Percentiles rank a stretch among this genome's conserved stretches.
These are phyloP conservation scores for Turritis glabra DNA, from an alignment of 345 rosid species.

Conservation along the genomic window DNA sequence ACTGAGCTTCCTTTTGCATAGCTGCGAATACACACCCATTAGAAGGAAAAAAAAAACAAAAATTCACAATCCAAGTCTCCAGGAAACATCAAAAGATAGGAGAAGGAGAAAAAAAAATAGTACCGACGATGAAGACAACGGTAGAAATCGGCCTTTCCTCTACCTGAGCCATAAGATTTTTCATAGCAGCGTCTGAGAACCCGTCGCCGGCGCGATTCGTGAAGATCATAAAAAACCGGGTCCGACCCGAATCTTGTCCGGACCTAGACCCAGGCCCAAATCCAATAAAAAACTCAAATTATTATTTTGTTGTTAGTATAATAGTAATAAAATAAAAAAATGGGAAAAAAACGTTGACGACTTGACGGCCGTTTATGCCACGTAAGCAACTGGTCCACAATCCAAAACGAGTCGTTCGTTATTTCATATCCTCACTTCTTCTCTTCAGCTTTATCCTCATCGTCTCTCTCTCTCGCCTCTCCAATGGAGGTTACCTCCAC, in stretches of 20 bases:
- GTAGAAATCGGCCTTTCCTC: conserved; percentile 52
- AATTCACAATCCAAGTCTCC: neutral
- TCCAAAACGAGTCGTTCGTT: conserved; percentile 34
- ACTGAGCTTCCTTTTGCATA: conserved; percentile 91
- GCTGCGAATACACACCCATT: conserved; percentile 43
- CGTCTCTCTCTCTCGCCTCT: conserved; percentile 29
- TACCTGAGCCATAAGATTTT: conserved; percentile 37
- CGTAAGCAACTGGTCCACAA: conserved; percentile 35
- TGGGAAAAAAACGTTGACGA: conserved; percentile 23
- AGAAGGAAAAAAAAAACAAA: neutral
- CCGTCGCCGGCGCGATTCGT: conserved; percentile 45
- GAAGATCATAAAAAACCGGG: neutral
- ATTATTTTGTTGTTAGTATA: neutral
- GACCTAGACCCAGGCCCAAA: neutral
- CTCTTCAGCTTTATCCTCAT: conserved; percentile 32
- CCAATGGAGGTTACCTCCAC: conserved; percentile 56
- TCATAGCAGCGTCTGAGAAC: conserved; percentile 44
- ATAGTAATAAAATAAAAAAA: neutral
- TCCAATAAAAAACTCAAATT: neutral
- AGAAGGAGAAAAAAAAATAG: neutral
- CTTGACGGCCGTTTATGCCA: conserved; percentile 42
- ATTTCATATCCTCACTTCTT: conserved; percentile 32
- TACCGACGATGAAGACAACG: conserved; percentile 71
- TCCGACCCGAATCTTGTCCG: conserved; percentile 8
- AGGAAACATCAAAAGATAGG: neutral